These are phyloP conservation scores for Kwoniella heveanensis DNA, from an alignment of 768 basidiomycete genomes.

Conservation along the genomic window DNA sequence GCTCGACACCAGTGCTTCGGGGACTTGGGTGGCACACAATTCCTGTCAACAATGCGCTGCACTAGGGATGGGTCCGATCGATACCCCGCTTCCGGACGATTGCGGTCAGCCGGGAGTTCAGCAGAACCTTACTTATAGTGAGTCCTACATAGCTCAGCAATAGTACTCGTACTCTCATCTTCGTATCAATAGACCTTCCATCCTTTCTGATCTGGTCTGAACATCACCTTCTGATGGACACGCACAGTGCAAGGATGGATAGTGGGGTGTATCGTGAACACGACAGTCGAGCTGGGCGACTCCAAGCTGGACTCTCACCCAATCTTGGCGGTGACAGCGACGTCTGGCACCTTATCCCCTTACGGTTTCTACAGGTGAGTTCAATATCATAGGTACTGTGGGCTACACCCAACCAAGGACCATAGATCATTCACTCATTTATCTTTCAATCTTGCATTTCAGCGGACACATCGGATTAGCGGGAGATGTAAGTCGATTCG, in stretches of 20 bases:
- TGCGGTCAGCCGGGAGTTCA: neutral
- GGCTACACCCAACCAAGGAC: no score
- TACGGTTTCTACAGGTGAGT: conserved; percentile 12
- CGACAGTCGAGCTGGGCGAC: neutral
- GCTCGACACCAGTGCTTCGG: conserved; percentile 7
- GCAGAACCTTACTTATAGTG: neutral
- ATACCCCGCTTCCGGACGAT: neutral
- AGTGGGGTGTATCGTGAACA: conserved; percentile 3
- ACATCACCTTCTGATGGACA: no score
- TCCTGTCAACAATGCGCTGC: neutral
- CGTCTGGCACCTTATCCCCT: neutral
- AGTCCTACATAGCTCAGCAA: no score
- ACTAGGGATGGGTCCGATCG: neutral
- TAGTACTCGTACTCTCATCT: no score
- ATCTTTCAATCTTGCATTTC: neutral
- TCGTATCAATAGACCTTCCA: no score
- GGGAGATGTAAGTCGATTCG: conserved; percentile 9
- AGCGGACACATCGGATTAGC: conserved; percentile 8
- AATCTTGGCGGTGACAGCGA: neutral
- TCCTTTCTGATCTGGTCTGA: no score
- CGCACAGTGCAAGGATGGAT: conserved; percentile 1
- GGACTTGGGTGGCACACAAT: conserved; percentile 8
- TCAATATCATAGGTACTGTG: no score
- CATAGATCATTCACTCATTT: no score
- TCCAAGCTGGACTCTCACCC: neutral